Evolutionary conservation across 164 flowering plant genomes (phyloP), one percentile per base, ranked within the genome.

Genomic region (Saururus chinensis): DNA sequence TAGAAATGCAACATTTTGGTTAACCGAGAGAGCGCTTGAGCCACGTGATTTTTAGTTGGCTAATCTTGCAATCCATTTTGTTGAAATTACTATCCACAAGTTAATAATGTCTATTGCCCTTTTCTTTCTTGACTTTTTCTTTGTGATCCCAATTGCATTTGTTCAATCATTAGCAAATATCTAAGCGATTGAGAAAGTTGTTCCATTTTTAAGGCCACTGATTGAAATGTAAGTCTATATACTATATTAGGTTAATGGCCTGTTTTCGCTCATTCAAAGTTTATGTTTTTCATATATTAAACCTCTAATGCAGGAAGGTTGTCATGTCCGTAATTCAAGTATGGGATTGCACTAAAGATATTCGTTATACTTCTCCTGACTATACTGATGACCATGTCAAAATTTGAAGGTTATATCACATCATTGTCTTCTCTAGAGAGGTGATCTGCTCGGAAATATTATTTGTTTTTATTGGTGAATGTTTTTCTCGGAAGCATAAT

Each of bases 1-100:
- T 40, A 79, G 84, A 54, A 83, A 90, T 70, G 87, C 97, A 35
- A 90, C 89, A 40, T 49, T 77, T 22, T 90, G 97, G 96, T 76
- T 90, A 75, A 86, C 97, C 37, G 85, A 88, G 53, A 83, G 97
- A 96, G 96, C 96, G 51, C 89, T 96, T 35, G 89, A 90, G 67
- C 97, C 97, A 40, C 89, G 88, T 60, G 96, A 90, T 69, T 81
- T 90, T 56, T 90, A 77, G 70, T 90, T 93, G 96, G 45, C 67
- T 56, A 90, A 88, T 70, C 89, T 90, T 65, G 73, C 87, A 55
- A 86, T 88, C 69, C 93, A 96, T 63, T 86, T 72, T 69, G 74
- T 86, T 69, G 80, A 76, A 48, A 84, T 86, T 58, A 70, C 71
- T 4, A 57, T 88, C 48, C 71, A 86, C 49, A 81, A 80, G 71